phyloP scores from a whole-genome alignment of 441 rosid genomes.

The Hura crepitans region DNA sequence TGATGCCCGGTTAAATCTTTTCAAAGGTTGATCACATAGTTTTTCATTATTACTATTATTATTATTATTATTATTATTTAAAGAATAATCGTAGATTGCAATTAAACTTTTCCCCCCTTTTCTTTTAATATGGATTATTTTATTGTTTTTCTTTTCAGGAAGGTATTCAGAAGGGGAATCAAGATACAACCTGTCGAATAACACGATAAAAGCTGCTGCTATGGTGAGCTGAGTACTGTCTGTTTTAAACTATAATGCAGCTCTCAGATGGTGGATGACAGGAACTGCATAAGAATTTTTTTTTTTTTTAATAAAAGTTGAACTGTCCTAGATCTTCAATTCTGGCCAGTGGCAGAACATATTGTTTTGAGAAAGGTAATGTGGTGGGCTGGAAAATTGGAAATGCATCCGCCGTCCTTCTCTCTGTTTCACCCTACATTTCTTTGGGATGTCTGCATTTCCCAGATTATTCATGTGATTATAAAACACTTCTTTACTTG shows the following conservation, averaged over 20 bases:
- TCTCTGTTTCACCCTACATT: background rate
- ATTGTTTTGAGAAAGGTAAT: background rate
- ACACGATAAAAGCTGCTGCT: conserved; percentile 33
- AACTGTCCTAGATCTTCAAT: background rate
- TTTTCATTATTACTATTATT: background rate
- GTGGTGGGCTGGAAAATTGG: background rate
- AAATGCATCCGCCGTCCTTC: background rate
- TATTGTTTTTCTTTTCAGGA: conserved; percentile 34
- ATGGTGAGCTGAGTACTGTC: conserved; percentile 30
- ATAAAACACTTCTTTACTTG: background rate
- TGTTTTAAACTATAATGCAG: conserved; percentile 10
- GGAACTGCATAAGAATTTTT: background rate
- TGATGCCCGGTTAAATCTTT: conserved; percentile 54
- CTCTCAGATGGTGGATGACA: conserved; percentile 1
- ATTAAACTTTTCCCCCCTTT: background rate
- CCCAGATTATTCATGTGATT: background rate
- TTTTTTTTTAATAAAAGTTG: background rate
- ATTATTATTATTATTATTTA: conserved; percentile 6
- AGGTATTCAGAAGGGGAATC: conserved; percentile 59
- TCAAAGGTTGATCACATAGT: conserved; percentile 34
- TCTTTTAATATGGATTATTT: conserved; percentile 2
- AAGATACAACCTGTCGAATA: conserved; percentile 44
- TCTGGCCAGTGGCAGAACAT: background rate
- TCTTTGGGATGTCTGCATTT: background rate
- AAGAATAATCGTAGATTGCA: background rate